These are phyloP conservation scores for Globisporangium cederbergense DNA, from an alignment of 352 stramenopile genomes.

Conservation along the genomic window DNA sequence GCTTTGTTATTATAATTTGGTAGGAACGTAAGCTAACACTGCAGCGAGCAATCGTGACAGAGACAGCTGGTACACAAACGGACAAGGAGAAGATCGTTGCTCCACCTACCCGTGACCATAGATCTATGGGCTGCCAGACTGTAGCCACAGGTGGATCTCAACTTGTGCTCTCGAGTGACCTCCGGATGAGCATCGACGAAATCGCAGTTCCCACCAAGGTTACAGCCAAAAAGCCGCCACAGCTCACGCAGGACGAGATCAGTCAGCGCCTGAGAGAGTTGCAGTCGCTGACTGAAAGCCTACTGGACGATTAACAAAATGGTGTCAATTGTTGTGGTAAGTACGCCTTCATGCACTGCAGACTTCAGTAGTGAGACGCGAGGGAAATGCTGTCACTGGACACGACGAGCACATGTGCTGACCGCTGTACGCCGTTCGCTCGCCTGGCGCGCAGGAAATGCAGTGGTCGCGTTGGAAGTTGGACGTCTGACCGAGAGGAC, in stretches of 20 bases:
- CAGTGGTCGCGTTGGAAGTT: slow-evolving; percentile 57
- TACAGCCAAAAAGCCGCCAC: neutral
- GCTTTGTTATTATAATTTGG: neutral
- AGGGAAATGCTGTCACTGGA: slow-evolving; percentile 27
- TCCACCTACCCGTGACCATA: neutral
- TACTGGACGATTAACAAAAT: slow-evolving; percentile 45
- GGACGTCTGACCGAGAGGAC: slow-evolving; percentile 40
- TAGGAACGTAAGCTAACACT: slow-evolving; percentile 34
- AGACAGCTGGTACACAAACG: slow-evolving; percentile 23
- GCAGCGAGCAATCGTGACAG: slow-evolving; percentile 12
- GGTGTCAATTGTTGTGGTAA: neutral
- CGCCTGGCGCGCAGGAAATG: slow-evolving; percentile 35
- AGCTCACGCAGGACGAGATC: slow-evolving; percentile 24
- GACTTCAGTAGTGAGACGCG: slow-evolving; percentile 6
- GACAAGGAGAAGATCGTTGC: neutral
- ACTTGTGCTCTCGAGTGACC: neutral
- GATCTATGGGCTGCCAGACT: slow-evolving; percentile 12
- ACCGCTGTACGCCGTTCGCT: slow-evolving; percentile 30
- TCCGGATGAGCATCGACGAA: slow-evolving; percentile 33
- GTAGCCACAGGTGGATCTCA: neutral
- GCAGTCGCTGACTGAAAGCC: slow-evolving; percentile 53
- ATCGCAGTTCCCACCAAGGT: slow-evolving; percentile 15
- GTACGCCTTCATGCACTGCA: slow-evolving; percentile 8
- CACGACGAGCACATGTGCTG: slow-evolving; percentile 57
- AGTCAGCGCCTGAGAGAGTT: slow-evolving; percentile 41